Evolutionary conservation across 108 stramenopile species (phyloP).

Genomic region (Nitzschia sp.): DNA sequence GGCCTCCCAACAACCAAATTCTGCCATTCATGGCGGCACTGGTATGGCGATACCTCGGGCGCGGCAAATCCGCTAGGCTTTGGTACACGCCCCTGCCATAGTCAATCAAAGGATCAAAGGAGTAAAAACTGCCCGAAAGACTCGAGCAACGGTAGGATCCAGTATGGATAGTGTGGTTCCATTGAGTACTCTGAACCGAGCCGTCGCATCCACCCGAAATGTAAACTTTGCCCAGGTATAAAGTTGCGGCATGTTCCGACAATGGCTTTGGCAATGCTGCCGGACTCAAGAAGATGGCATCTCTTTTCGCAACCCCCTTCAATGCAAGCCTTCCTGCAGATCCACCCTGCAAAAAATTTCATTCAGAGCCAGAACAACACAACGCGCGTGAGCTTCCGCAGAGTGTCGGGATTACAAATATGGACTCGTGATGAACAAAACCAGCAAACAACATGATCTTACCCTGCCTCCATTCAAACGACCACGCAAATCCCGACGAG

Average conservation of each 20-base stretch:
- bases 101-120: constrained; percentile 22
- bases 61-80: constrained; percentile 44
- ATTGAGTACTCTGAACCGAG: constrained; percentile 32
- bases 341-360: background rate
- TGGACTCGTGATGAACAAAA: too few relatives aligned
- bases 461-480: background rate
- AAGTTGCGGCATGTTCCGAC: constrained; percentile 13
- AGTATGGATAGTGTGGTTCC: constrained; percentile 1
- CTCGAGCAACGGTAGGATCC: constrained; percentile 23
- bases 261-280: constrained; percentile 6
- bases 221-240: background rate
- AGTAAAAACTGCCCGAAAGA: constrained; percentile 21
- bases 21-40: constrained; percentile 33
- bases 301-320: background rate
- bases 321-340: background rate
- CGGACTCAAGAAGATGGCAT: background rate
- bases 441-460: too few relatives aligned
- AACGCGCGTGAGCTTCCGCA: too few relatives aligned
- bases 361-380: background rate
- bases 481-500: background rate
- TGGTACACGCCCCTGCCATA: constrained; percentile 14
- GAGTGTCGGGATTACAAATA: too few relatives aligned
- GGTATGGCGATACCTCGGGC: constrained; percentile 52
- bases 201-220: constrained; percentile 43
- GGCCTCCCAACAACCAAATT: constrained; percentile 55